phyloP scores from a whole-genome alignment of 352 stramenopile genomes.

The Thalassiosira livingstoniorum region DNA sequence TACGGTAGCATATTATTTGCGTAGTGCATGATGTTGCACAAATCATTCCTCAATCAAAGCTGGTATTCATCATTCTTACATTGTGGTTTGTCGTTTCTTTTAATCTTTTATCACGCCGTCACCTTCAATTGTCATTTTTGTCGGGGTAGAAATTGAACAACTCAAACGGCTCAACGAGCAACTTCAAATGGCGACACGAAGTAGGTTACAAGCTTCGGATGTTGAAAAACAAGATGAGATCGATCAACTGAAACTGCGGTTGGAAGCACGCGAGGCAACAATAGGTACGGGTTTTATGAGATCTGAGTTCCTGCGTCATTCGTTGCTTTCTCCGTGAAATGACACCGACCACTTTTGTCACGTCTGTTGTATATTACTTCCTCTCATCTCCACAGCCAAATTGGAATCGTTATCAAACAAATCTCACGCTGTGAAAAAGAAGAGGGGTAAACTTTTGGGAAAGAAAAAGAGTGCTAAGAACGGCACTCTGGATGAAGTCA shows the following conservation, averaged over 20 bases:
- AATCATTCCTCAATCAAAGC: too few species aligned
- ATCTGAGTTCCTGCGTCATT: neutral
- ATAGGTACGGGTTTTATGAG: slow-evolving; percentile 19
- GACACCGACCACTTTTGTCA: neutral
- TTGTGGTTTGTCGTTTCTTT: too few species aligned
- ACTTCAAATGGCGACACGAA: slow-evolving; percentile 52
- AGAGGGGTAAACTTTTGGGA: neutral
- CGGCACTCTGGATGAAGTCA: neutral
- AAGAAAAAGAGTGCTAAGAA: slow-evolving; percentile 16
- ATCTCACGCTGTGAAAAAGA: slow-evolving; percentile 13
- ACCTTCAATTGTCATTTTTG: neutral
- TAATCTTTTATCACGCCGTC: too few species aligned
- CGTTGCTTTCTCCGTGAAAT: neutral
- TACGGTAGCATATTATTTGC: too few species aligned
- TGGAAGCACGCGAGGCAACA: slow-evolving; percentile 54
- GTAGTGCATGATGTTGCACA: too few species aligned
- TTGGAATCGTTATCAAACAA: slow-evolving; percentile 4
- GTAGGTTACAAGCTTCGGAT: slow-evolving; percentile 49
- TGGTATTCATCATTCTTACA: too few species aligned
- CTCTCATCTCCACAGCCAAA: slow-evolving; percentile 14
- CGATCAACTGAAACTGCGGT: slow-evolving; percentile 49
- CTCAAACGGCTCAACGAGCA: slow-evolving; percentile 50
- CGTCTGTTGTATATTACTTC: neutral
- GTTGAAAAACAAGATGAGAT: slow-evolving; percentile 54
- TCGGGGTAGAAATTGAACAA: slow-evolving; percentile 35